Percentiles rank a stretch among this genome's conserved stretches.
phyloP scores from a whole-genome alignment of 805 yeast species.

The Babjeviella inositovora region DNA sequence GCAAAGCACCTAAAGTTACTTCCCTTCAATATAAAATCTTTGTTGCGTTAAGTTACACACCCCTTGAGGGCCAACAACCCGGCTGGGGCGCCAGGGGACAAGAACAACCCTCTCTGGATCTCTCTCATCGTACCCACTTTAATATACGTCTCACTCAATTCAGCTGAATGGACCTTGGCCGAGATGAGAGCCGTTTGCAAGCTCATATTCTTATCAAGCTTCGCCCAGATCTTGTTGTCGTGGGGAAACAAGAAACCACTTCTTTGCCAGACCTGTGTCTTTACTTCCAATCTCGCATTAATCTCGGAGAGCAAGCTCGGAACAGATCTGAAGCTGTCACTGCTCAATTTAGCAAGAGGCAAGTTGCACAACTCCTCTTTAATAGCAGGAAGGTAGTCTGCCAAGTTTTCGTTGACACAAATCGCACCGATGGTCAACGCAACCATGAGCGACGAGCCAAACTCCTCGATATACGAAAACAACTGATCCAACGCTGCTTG shows the following conservation, averaged over 20 bases:
- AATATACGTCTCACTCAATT: constrained; percentile 34
- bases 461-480: constrained; percentile 40
- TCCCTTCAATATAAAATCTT: no score
- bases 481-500: constrained; percentile 79
- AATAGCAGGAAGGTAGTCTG: constrained; percentile 45
- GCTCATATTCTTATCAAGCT: constrained; percentile 39
- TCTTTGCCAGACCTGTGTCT: constrained; percentile 38
- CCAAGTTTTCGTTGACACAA: constrained; percentile 42
- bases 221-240: constrained; percentile 52
- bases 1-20: no score
- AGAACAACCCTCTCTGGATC: constrained; percentile 52
- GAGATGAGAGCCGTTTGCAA: constrained; percentile 37
- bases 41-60: no score
- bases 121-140: constrained; percentile 30
- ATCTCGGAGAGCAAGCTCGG: constrained; percentile 45
- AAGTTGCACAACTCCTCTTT: constrained; percentile 47
- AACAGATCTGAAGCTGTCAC: constrained; percentile 35
- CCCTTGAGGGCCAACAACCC: no score
- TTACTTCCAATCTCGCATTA: constrained; percentile 17
- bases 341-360: constrained; percentile 23
- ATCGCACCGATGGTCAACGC: constrained; percentile 72
- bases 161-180: constrained; percentile 29
- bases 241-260: constrained; percentile 64
- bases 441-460: constrained; percentile 53
- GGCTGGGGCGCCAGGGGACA: constrained; percentile 55